Evolutionary conservation across 495 filamentous ascomycete genomes (phyloP).

Genomic region (Halenospora varia): DNA sequence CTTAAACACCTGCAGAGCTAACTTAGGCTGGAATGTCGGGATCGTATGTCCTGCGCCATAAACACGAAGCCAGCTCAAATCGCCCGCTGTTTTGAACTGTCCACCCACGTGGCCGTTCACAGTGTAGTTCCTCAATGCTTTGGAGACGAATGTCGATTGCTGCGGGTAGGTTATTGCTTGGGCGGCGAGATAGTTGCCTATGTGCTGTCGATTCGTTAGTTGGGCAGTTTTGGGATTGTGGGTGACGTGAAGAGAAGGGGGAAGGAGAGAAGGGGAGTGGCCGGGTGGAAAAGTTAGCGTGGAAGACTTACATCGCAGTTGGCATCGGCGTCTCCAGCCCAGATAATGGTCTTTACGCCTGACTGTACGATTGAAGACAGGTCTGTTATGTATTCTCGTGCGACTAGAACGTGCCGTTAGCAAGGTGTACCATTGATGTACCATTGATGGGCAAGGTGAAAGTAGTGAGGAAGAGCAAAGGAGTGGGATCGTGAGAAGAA

Average conservation of each 20-base stretch:
- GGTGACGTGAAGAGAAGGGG: too few relatives aligned
- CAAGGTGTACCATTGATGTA: constrained; percentile 42
- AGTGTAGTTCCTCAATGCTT: constrained; percentile 38
- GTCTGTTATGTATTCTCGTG: too few relatives aligned
- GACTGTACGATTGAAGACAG: constrained; percentile 44
- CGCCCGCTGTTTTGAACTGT: constrained; percentile 46
- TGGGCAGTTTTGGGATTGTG: too few relatives aligned
- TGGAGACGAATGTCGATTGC: constrained; percentile 33
- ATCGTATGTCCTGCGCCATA: constrained; percentile 52
- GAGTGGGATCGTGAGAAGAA: too few relatives aligned
- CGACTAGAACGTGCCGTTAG: too few relatives aligned
- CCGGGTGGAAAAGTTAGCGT: too few relatives aligned
- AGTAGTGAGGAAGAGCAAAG: constrained; percentile 9
- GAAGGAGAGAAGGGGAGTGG: too few relatives aligned
- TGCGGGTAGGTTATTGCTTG: constrained; percentile 39
- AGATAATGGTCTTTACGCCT: constrained; percentile 45
- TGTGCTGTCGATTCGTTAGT: too few relatives aligned
- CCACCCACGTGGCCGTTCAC: constrained; percentile 43
- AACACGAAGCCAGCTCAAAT: constrained; percentile 47
- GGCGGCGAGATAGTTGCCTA: constrained; percentile 39
- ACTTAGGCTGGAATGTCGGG: constrained; percentile 29
- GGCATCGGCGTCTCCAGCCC: constrained; percentile 55
- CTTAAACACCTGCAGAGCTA: constrained; percentile 46
- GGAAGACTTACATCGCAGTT: constrained; percentile 54
- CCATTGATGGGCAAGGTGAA: neutral